Base-by-base conservation (phyloP, 768 basidiomycete species). In the Termitomyces sp. region DNA sequence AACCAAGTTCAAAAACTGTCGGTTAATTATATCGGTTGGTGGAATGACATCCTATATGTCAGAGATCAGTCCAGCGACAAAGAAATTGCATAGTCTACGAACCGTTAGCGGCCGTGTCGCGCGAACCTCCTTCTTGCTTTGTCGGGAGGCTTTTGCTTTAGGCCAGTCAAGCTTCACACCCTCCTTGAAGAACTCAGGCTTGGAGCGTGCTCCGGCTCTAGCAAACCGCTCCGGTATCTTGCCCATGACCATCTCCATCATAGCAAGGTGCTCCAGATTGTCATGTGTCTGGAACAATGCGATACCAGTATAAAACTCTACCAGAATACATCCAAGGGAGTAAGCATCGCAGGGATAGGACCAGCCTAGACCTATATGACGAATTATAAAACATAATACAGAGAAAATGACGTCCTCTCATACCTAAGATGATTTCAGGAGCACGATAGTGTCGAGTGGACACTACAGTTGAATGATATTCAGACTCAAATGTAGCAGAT, bases 161-260 rank as follows among this genome's bases (percentile, higher is more conserved):
- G 97, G 96, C 88, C 92, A 98, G 71, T 95, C 93, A 44, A 99
- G 82, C 67, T 87, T 90, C 62, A 79, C 73, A 33, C 85, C 87
- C 22, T 91, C 89, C 69, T 91, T 93, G 80, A 99, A 98, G 72
- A 91, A 97, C 68, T 98, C 95, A 8, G 93, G 86, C 67, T 95
- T 95, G 52, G 86, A 84, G 49, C 89, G 81, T 9, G 87, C 84
- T 18, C 88, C 89, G 46, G 81, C 79, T 45, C 88, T 81, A 41
- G 85, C 84, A 68, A 96, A 93, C 6, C 88, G 85, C 53, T 90
- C 87, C 0, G 95, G 93, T 89, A 98, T 95, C 76, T 91, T 92
- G 59, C 96, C 96, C 91, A 98, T 98, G 41, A 98, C 97, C 71
- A 91, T 88, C 71, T 98, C 95, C 97, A 99, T 99, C 97, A 99